These are phyloP conservation scores for Russula ochroleuca DNA, from an alignment of 768 basidiomycete species.

Conservation along the genomic window DNA sequence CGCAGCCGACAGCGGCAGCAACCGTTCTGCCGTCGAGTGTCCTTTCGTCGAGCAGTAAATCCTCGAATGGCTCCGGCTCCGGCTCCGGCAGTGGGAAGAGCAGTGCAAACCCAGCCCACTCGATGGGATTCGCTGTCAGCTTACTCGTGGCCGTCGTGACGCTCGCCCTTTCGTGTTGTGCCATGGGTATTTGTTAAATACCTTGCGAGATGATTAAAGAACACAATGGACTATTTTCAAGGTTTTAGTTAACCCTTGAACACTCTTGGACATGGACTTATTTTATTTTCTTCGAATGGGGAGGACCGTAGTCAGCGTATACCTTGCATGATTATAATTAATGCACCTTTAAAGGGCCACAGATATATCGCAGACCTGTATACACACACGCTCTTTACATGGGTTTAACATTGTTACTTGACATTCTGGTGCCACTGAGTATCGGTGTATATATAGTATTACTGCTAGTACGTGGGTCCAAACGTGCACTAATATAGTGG, in stretches of 20 bases:
- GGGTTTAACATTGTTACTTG: neutral
- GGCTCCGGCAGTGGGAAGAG: neutral
- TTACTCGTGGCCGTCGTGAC: neutral
- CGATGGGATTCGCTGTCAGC: neutral
- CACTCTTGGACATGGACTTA: neutral
- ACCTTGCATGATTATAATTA: neutral
- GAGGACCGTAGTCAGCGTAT: neutral
- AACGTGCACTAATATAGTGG: neutral
- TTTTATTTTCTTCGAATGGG: neutral
- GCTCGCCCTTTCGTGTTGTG: neutral
- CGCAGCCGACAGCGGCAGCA: constrained; percentile 51
- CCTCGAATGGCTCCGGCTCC: neutral
- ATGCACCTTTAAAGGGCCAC: neutral
- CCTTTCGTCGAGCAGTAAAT: constrained; percentile 25
- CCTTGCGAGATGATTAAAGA: neutral
- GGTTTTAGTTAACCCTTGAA: too few relatives aligned
- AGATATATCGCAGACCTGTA: neutral
- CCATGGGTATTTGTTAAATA: neutral
- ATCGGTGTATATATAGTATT: neutral
- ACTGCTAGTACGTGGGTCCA: neutral
- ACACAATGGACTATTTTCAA: neutral
- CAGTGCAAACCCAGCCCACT: neutral
- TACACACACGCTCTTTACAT: neutral
- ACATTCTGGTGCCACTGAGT: neutral
- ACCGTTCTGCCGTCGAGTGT: constrained; percentile 49